phyloP scores from a whole-genome alignment of 306 rosid genomes.

The Cucumis hystrix region DNA sequence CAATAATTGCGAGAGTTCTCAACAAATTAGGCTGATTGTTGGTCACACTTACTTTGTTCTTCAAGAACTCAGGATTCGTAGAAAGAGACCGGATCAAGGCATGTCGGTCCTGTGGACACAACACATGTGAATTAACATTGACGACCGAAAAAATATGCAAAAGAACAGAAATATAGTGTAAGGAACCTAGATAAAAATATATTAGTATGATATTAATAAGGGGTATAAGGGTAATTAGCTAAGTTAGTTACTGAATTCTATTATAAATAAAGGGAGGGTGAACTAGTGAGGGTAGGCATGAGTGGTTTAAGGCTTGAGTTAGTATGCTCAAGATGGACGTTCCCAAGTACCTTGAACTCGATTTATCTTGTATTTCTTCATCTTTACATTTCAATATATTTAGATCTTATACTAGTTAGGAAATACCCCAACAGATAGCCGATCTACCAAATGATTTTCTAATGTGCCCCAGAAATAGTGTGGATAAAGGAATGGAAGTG shows the following conservation, averaged over 20 bases:
- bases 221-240: too few species aligned
- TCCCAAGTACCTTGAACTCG: too few species aligned
- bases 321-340: too few species aligned
- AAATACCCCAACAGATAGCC: background rate
- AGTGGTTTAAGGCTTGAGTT: too few species aligned
- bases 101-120: slow-evolving; percentile 57
- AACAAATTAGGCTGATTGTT: background rate
- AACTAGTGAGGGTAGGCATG: too few species aligned
- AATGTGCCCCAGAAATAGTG: background rate
- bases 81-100: slow-evolving; percentile 78
- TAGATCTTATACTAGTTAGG: too few species aligned
- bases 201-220: too few species aligned
- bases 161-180: background rate
- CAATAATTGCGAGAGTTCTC: background rate
- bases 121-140: background rate
- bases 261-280: too few species aligned
- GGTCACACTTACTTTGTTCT: slow-evolving; percentile 51
- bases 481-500: background rate
- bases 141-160: background rate
- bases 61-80: slow-evolving; percentile 76
- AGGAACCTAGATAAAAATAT: too few species aligned
- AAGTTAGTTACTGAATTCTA: too few species aligned
- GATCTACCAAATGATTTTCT: background rate
- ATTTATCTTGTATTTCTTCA: too few species aligned
- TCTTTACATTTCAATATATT: too few species aligned